These are phyloP conservation scores for Schizonepeta tenuifolia DNA, from an alignment of 257 asterid species.

Conservation along the genomic window DNA sequence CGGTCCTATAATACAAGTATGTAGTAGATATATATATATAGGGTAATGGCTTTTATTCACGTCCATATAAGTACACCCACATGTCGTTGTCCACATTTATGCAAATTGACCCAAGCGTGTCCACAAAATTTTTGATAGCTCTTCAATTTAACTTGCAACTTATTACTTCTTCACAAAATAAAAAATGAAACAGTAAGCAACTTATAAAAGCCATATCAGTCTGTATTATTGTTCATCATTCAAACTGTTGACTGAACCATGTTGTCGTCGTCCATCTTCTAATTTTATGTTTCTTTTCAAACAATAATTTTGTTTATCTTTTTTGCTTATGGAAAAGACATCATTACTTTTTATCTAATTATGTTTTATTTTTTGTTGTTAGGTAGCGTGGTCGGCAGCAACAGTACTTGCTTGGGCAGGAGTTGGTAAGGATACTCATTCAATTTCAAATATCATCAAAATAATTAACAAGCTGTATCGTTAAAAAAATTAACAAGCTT, in stretches of 20 bases:
- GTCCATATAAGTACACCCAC: neutral
- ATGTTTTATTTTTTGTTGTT: neutral
- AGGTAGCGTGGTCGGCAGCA: neutral
- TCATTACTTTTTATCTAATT: neutral
- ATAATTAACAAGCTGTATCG: no score
- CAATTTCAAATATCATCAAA: neutral
- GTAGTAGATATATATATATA: neutral
- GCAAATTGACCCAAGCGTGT: neutral
- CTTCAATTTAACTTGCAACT: neutral
- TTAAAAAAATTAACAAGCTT: no score
- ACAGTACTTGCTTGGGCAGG: neutral
- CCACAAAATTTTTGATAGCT: neutral
- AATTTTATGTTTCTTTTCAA: neutral
- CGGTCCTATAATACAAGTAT: neutral
- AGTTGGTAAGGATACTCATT: neutral
- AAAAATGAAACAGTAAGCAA: neutral
- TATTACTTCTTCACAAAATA: neutral
- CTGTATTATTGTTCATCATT: neutral
- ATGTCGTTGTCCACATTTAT: no score
- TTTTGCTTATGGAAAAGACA: no score
- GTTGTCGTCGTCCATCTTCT: neutral
- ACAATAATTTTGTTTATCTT: neutral
- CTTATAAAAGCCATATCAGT: neutral
- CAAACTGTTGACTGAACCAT: slow-evolving; percentile 3
- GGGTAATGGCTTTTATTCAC: slow-evolving; percentile 8